These are phyloP conservation scores for Nematodospora anomalae DNA, from an alignment of 1,139 yeast species.

Conservation along the genomic window DNA sequence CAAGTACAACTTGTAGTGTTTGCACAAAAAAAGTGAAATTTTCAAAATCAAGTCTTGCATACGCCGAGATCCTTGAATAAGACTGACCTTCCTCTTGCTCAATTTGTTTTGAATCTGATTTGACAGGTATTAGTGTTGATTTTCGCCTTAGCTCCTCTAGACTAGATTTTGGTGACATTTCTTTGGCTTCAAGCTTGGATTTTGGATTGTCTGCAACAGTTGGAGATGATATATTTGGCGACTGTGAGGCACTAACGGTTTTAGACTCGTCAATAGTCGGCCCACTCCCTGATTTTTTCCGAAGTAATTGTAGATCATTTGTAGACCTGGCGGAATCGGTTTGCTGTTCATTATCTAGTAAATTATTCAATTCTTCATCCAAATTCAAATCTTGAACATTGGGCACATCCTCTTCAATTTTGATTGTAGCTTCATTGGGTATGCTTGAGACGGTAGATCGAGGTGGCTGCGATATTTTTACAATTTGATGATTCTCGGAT, in stretches of 20 bases:
- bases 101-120: constrained; percentile 1
- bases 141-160: constrained; percentile 14
- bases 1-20: constrained; percentile 88
- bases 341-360: constrained; percentile 10
- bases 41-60: constrained; percentile 91
- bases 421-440: constrained; percentile 5
- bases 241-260: constrained; percentile 20
- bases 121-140: constrained; percentile 19
- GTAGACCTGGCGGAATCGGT: constrained; percentile 1
- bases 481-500: constrained; percentile 4
- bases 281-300: not conserved
- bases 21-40: constrained; percentile 93
- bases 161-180: not conserved
- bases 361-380: constrained; percentile 28
- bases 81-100: constrained; percentile 16
- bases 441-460: constrained; percentile 2
- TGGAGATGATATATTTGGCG: constrained; percentile 14
- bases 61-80: constrained; percentile 72
- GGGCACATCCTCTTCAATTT: constrained; percentile 17
- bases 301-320: not conserved
- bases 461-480: constrained; percentile 3
- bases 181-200: not conserved
- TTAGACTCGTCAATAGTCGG: constrained; percentile 11
- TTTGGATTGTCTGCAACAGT: not conserved
- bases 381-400: constrained; percentile 28